Conservation (phyloP, 2,329 filamentous ascomycete species). For the Phaeosphaeria sp. region DNA sequence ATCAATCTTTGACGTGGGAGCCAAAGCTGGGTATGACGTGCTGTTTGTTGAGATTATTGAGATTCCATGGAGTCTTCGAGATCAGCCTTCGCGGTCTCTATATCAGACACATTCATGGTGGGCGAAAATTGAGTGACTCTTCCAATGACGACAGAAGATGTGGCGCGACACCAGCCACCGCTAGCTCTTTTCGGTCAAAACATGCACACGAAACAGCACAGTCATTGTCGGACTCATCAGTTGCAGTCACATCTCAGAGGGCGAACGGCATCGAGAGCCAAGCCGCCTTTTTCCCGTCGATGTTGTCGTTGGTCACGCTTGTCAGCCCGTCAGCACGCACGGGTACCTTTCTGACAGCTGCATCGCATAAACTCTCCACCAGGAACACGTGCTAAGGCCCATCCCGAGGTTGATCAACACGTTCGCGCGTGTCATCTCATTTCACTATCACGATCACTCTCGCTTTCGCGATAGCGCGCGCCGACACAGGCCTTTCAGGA, state of each 20-base stretch:
- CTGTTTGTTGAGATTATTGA: neutral
- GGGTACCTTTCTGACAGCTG: neutral
- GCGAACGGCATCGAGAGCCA: neutral
- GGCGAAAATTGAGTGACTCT: constrained; percentile 16
- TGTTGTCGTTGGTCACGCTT: neutral
- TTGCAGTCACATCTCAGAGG: neutral
- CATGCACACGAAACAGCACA: neutral
- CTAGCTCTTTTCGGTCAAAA: constrained; percentile 2
- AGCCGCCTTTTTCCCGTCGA: neutral
- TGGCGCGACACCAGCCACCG: constrained; percentile 5
- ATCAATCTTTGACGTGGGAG: neutral
- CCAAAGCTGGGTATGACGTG: neutral
- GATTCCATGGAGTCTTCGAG: neutral
- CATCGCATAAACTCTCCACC: constrained; percentile 3
- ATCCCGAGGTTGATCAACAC: constrained; percentile 6
- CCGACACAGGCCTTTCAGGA: neutral
- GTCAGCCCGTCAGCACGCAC: neutral
- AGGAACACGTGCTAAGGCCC: constrained; percentile 1
- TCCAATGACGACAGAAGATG: constrained; percentile 28
- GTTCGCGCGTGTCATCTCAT: neutral
- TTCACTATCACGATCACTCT: neutral
- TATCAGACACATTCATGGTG: constrained; percentile 11
- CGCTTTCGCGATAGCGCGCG: neutral
- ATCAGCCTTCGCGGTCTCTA: neutral
- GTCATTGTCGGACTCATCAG: neutral